Base-by-base conservation (phyloP, 495 filamentous ascomycete species). In the Podospora comata region DNA sequence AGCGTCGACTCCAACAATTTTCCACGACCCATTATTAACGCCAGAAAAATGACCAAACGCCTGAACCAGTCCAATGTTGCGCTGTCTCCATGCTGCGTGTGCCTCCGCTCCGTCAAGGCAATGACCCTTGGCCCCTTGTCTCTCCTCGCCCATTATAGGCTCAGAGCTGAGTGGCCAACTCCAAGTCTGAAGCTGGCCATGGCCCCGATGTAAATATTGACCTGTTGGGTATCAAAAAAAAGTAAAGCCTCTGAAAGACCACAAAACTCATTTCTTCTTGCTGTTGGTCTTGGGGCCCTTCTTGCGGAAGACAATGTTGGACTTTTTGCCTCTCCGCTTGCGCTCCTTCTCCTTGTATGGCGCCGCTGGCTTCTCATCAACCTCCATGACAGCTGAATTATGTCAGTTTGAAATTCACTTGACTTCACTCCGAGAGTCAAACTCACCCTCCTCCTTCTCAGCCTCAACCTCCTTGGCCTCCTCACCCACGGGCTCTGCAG, bases 271-370 rank as follows among this genome's bases (percentile, higher is more conserved):
- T 71, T 81, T 78, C 76, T 72, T 81, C 71, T 76, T 79, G 64
- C 75, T 80, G 73, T 75, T 81, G 63, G 74, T 72, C 70, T 75
- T 82, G 66, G 82, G 81, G 44, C 82, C 78, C 56, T 81, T 80
- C 70, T 80, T 85, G 69, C 78, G 81, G 67, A 86, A 86, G 28
- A 85, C 82, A 57, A 86, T 82, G 48, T 79, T 78, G 66, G 74
- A 84, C 75, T 79, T 84, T 76, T 83, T 83, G 55, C 76, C 71
- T 64, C 75, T 78, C 63, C 80, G 76, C 76, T 82, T 83, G 73
- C 79, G 75, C 60, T 79, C 74, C 62, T 75, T 76, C 73, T 72
- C 76, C 79, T 81, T 82, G 67, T 79, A 78, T 66, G 72, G 73
- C 58, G 70, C 32, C 32, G 74, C 66, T 15, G 76, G 60, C 67